A percentile compares a stretch with the other conserved stretches of the same genome.
Evolutionary conservation across 805 yeast genomes (phyloP).

Genomic region (Cyberlindnera mycetangii): DNA sequence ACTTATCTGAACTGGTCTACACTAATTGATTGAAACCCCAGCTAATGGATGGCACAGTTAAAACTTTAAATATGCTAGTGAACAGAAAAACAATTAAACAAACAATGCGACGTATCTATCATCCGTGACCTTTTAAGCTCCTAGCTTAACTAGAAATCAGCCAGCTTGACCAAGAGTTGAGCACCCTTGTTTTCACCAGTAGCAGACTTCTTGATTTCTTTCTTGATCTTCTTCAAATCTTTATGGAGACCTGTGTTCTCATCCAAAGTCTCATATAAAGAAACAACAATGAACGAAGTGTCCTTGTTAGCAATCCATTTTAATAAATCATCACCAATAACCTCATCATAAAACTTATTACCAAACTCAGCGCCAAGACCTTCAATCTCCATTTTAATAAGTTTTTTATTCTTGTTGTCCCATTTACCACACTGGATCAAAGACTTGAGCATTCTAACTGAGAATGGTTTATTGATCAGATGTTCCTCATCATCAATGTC

Average conservation of each 20-base stretch:
- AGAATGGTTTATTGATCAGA: slow-evolving; percentile 66
- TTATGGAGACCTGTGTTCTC: slow-evolving; percentile 48
- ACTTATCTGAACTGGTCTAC: neutral
- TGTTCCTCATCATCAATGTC: slow-evolving; percentile 66
- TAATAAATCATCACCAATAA: slow-evolving; percentile 45
- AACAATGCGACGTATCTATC: neutral
- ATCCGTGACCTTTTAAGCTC: neutral
- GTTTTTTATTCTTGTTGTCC: slow-evolving; percentile 59
- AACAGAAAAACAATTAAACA: neutral
- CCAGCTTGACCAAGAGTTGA: slow-evolving; percentile 42
- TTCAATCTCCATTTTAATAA: slow-evolving; percentile 41
- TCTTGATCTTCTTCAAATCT: slow-evolving; percentile 49
- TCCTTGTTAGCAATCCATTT: slow-evolving; percentile 67
- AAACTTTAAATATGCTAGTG: neutral
- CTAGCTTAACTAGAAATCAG: slow-evolving; percentile 16
- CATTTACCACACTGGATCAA: slow-evolving; percentile 85
- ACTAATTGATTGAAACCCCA: neutral
- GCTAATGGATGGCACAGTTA: neutral
- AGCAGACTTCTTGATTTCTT: slow-evolving; percentile 39
- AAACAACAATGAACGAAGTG: slow-evolving; percentile 79
- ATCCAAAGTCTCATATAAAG: slow-evolving; percentile 66
- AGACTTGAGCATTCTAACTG: slow-evolving; percentile 69
- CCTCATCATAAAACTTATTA: slow-evolving; percentile 45
- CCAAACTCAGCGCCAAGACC: slow-evolving; percentile 63
- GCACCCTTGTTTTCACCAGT: slow-evolving; percentile 63